These are phyloP conservation scores for Fusarium camptoceras DNA, from an alignment of 2,329 filamentous ascomycete species.

Conservation along the genomic window DNA sequence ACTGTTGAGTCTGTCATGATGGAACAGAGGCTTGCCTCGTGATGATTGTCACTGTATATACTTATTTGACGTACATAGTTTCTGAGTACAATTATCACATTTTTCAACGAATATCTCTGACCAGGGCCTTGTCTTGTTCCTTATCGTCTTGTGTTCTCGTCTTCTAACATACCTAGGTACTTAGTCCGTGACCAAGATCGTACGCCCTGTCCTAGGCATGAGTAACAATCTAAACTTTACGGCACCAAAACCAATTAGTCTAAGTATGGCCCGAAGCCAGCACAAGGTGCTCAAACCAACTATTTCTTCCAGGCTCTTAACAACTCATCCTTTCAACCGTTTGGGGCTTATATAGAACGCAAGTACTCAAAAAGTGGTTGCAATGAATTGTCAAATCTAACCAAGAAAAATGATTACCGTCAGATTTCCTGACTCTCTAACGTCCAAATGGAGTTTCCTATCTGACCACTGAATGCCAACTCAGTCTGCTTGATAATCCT, in stretches of 20 bases:
- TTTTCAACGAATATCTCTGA: not conserved
- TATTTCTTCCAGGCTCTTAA: not conserved
- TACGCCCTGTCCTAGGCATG: too few species aligned
- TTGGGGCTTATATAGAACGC: too few species aligned
- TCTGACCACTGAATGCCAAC: not conserved
- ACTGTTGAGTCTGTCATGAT: not conserved
- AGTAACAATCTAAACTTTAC: too few species aligned
- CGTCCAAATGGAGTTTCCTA: not conserved
- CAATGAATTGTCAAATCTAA: too few species aligned
- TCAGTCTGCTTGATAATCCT: not conserved
- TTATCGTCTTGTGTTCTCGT: not conserved
- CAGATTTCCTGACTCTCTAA: too few species aligned
- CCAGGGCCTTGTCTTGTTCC: accelerated
- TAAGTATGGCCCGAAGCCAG: not conserved
- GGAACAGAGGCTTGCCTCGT: not conserved
- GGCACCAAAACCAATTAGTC: not conserved
- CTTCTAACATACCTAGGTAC: not conserved
- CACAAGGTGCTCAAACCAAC: not conserved
- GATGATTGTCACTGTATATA: constrained; percentile 26
- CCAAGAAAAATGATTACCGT: too few species aligned
- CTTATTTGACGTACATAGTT: constrained; percentile 31
- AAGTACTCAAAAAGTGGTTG: too few species aligned
- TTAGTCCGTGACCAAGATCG: too few species aligned
- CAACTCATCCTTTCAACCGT: too few species aligned
- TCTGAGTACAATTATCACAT: not conserved